Evolutionary conservation across 1,139 yeast genomes (phyloP), one percentile per base, ranked within the genome.

Genomic region (Sugiyamaella pinicola): DNA sequence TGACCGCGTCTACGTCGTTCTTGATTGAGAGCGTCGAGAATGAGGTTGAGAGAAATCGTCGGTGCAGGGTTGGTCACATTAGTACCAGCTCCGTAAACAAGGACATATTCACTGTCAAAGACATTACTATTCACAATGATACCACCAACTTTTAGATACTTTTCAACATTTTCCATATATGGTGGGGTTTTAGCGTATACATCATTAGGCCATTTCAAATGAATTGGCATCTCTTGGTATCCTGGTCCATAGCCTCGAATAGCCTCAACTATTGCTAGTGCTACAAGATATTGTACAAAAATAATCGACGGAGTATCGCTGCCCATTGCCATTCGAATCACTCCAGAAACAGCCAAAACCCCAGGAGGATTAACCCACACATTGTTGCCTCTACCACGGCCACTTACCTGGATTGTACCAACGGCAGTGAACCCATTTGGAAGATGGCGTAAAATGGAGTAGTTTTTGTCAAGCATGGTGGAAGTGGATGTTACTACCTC

Each of bases 121-220:
- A 80, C 80, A 62, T 85, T 88, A 2, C 95, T 85, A 67, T 88
- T 91, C 38, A 91, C 89, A 40, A 95, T 69, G 4, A 93, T 79
- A 0, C 99, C 99, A 1, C 93, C 83, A 2, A 91, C 79, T 66
- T 95, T 95, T 38, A 83, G 81, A 67, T 81, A 87, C 9, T 82
- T 80, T 69, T 59, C 75, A 74, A 17, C 73, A 74, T n/a, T 74
- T 57, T 31, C 73, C 57, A 46, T 69, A 61, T 43, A 64, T 17
- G 69, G 64, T 0, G 96, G 95, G 57, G 81, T 83, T 61, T 83
- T 69, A 5, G 85, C 82, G 66, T 88, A 95, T 13, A 93, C 74
- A 69, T 95, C 99, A 67, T 95, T 95, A 4, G 99, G 99, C 99
- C 99, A 95, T 67, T 95, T 95, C 57, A 95, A 79, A 53, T 82